Evolutionary conservation across 1,284 basidiomycete species (phyloP), one percentile per base, ranked within the genome.

Genomic region (Ustilago bromivora): DNA sequence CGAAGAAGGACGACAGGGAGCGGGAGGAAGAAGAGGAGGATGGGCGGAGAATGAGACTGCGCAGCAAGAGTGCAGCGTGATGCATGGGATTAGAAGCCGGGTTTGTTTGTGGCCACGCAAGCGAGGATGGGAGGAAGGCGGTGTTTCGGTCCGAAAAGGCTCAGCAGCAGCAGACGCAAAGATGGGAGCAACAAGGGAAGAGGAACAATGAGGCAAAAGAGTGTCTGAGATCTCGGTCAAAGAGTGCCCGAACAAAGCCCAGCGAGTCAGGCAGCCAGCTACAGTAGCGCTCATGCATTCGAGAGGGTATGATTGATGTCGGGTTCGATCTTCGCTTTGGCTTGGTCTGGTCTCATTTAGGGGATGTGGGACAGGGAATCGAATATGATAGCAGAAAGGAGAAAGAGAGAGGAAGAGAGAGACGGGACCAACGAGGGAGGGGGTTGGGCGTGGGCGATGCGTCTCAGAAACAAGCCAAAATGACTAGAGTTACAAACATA

Each of bases 81-180:
- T 55, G 71, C 71, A 73, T 73, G 55, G 71, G 65, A 67, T 57
- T 55, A 57, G 58, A 68, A 63, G 57, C 65, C 65, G 61, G 59
- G 60, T 66, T 71, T 71, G 69, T 71, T 71, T 71, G 69, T 59
- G 36, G 69, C 43, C 43, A 57, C 53, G 9, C 56, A 61, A 67
- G 59, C 62, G 59, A 66, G 52, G 41, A 34, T 15, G 66, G 40
- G 23, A 54, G 40, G 4, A 47, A 13, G 54, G 23, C 23, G 35
- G 34, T 31, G 10, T n/a, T 19, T 13, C 40, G 54, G 54, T 40
- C 35, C 32, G 49, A 38, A 40, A 32, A 23, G n/a, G 46, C 19
- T n/a, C 46, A 49, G 19, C 46, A 49, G 19, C 46, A 23, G 46
- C 46, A 28, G 46, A 19, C 8, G n/a, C 10, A 9, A 23, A 53